These are phyloP conservation scores for Penicillium subrubescens DNA, from an alignment of 495 filamentous ascomycete genomes.

Conservation along the genomic window DNA sequence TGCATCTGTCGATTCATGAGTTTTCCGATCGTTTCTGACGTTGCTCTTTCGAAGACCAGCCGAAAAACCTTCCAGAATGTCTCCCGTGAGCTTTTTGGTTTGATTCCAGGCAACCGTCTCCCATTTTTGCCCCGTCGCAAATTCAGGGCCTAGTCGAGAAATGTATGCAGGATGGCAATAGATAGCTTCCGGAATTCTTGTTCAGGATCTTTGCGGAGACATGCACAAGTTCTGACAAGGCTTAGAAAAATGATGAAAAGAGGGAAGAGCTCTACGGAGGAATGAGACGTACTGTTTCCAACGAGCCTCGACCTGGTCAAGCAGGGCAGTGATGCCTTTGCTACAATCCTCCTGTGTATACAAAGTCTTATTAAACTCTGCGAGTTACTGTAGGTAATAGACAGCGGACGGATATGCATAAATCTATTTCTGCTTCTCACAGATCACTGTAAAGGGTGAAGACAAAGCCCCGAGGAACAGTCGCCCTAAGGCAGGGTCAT, in stretches of 20 bases:
- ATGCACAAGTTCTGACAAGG: constrained; percentile 27
- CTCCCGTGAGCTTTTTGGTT: constrained; percentile 25
- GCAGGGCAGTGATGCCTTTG: constrained; percentile 30
- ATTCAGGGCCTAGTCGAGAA: constrained; percentile 37
- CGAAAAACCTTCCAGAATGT: constrained; percentile 36
- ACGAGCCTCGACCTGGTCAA: constrained; percentile 27
- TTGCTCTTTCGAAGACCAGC: constrained; percentile 31
- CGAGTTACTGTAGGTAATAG: constrained; percentile 39
- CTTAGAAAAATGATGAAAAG: constrained; percentile 8
- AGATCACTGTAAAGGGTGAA: too few species aligned
- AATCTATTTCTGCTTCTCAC: too few species aligned
- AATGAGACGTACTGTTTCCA: constrained; percentile 14
- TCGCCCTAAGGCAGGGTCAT: too few species aligned
- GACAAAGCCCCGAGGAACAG: too few species aligned
- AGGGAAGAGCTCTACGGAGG: not conserved
- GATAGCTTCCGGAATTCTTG: constrained; percentile 24
- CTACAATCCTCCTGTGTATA: constrained; percentile 40
- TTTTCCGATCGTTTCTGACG: constrained; percentile 25
- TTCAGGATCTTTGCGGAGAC: constrained; percentile 26
- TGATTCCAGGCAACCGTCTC: constrained; percentile 28
- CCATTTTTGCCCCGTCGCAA: constrained; percentile 31
- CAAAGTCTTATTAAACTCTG: constrained; percentile 36
- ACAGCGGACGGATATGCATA: too few species aligned
- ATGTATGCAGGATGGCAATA: constrained; percentile 27
- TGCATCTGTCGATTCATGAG: constrained; percentile 29